Conservation (phyloP, 495 filamentous ascomycete species). For the Tuber aestivum region DNA sequence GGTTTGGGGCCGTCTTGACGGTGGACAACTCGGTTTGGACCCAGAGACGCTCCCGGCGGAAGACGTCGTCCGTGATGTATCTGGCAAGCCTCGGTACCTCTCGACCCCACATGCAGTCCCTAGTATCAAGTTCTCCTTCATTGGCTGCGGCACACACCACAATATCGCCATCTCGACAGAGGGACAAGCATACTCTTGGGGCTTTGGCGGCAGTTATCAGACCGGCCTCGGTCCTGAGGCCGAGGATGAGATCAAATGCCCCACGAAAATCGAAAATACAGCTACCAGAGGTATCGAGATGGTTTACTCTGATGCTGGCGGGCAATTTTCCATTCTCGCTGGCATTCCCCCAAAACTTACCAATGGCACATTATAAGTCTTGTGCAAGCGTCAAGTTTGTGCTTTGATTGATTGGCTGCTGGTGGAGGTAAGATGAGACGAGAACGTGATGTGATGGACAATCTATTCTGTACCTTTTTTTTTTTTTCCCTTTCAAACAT, state of each 20-base stretch:
- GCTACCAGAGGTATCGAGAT: constrained; percentile 57
- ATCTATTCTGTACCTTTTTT: background rate
- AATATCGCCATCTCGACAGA: constrained; percentile 54
- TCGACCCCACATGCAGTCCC: constrained; percentile 35
- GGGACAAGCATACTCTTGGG: constrained; percentile 64
- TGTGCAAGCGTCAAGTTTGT: background rate
- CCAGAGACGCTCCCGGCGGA: constrained; percentile 50
- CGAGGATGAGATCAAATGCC: constrained; percentile 52
- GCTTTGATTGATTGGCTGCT: background rate
- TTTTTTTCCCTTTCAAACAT: background rate
- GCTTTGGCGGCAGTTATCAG: constrained; percentile 61
- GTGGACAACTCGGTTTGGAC: constrained; percentile 56
- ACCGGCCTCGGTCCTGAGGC: constrained; percentile 55
- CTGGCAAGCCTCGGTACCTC: constrained; percentile 38
- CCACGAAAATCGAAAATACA: constrained; percentile 58
- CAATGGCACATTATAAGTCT: constrained; percentile 9
- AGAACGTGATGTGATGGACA: background rate
- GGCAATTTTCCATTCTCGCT: constrained; percentile 60
- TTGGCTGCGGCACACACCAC: constrained; percentile 53
- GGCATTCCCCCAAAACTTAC: constrained; percentile 29
- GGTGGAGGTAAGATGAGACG: background rate
- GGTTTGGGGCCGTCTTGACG: constrained; percentile 65
- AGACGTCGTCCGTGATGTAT: constrained; percentile 54
- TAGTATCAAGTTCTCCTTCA: constrained; percentile 44
- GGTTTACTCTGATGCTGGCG: constrained; percentile 56